Percentiles rank a stretch among this genome's conserved stretches.
phyloP scores from a whole-genome alignment of 2,329 filamentous ascomycete genomes.

The Penicillium sp. region DNA sequence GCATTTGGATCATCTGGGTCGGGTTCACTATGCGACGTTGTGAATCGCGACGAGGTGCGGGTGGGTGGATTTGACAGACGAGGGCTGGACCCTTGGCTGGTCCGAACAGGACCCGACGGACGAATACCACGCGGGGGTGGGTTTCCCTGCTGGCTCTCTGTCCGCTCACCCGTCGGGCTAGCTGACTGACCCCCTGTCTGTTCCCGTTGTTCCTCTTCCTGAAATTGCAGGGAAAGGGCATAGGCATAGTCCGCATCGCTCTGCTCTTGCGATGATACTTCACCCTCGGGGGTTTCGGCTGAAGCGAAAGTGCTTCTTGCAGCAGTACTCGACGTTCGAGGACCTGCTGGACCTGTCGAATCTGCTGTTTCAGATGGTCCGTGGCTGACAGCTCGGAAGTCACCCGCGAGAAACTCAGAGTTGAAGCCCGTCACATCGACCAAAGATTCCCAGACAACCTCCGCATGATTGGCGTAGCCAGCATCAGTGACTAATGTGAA shows the following conservation, averaged over 20 bases:
- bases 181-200: constrained; percentile 37
- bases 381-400: constrained; percentile 81
- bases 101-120: constrained; percentile 20
- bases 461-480: constrained; percentile 81
- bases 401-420: constrained; percentile 82
- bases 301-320: constrained; percentile 1
- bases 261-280: constrained; percentile 63
- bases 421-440: constrained; percentile 81
- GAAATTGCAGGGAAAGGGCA: constrained; percentile 84
- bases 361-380: constrained; percentile 31
- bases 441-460: constrained; percentile 94
- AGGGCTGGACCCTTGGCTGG: constrained; percentile 7
- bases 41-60: constrained; percentile 21
- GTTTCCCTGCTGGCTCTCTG: constrained; percentile 6
- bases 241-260: constrained; percentile 70
- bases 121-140: not conserved
- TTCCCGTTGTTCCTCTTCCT: constrained; percentile 84
- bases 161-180: not conserved
- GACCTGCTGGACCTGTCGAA: constrained; percentile 28
- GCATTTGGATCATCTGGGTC: constrained; percentile 48
- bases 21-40: constrained; percentile 9
- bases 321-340: constrained; percentile 27
- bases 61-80: constrained; percentile 14
- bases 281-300: constrained; percentile 13
- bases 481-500: constrained; percentile 88